Conservation (phyloP, 2,329 filamentous ascomycete species). For the Penicillium expansum region DNA sequence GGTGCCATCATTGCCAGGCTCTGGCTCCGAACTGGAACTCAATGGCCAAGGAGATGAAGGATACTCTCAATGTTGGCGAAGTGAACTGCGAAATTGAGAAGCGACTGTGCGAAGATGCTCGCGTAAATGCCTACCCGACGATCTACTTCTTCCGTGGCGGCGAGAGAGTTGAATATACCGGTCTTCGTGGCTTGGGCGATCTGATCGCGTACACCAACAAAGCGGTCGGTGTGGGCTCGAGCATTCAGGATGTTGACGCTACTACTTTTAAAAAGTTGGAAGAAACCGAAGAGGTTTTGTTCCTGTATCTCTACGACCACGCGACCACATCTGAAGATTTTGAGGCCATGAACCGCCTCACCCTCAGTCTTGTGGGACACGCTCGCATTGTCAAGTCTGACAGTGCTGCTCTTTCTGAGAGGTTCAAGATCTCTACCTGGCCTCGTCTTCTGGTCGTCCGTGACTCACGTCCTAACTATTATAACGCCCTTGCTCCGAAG, state of each 20-base stretch:
- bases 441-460: constrained; percentile 87
- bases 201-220: constrained; percentile 83
- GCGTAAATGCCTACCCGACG: constrained; percentile 77
- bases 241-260: constrained; percentile 77
- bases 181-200: constrained; percentile 87
- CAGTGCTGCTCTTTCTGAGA: constrained; percentile 68
- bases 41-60: constrained; percentile 87
- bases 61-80: constrained; percentile 85
- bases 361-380: constrained; percentile 83
- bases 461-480: constrained; percentile 87
- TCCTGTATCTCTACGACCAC: constrained; percentile 96
- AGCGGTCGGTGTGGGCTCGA: constrained; percentile 71
- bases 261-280: constrained; percentile 76
- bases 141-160: constrained; percentile 89
- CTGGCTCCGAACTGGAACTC: constrained; percentile 88
- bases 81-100: constrained; percentile 90
- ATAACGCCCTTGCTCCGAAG: constrained; percentile 77
- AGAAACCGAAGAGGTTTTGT: constrained; percentile 91
- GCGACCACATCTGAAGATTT: constrained; percentile 94
- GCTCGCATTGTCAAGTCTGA: constrained; percentile 91
- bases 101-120: constrained; percentile 87
- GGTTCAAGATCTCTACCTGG: constrained; percentile 96
- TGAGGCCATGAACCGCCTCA: constrained; percentile 77
- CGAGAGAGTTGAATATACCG: constrained; percentile 89
- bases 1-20: constrained; percentile 94